Evolutionary conservation across 192 early-diverging fungal genomes (phyloP).

Genomic region (Coemansia sp.): DNA sequence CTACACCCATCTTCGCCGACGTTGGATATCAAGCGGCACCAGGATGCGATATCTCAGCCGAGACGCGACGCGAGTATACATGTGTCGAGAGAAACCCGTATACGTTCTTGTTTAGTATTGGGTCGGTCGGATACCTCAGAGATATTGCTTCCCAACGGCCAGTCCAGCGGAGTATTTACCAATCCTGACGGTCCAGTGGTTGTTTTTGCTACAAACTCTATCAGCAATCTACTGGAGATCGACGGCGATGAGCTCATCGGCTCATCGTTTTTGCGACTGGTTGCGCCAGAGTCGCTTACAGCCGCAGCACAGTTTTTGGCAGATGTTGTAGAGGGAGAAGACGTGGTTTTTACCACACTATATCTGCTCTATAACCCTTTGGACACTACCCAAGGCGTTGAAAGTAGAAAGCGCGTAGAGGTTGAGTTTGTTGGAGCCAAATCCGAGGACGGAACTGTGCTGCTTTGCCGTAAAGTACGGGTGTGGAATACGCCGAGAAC

Average conservation of each 20-base stretch:
- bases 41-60: not conserved
- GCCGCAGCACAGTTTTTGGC: conserved; percentile 1
- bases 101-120: conserved; percentile 1
- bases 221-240: not conserved
- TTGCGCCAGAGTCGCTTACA: conserved; percentile 3
- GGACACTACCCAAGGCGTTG: not conserved
- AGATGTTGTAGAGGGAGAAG: not conserved
- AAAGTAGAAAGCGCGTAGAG: not conserved
- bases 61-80: not conserved
- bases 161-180: not conserved
- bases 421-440: conserved; percentile 8
- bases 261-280: conserved; percentile 1
- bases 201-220: conserved; percentile 9
- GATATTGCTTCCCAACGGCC: not conserved
- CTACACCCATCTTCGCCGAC: not conserved
- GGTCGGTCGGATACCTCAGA: not conserved
- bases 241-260: conserved; percentile 8
- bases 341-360: conserved; percentile 1
- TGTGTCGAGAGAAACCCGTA: not conserved
- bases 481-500: not conserved
- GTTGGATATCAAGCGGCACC: not conserved
- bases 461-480: conserved; percentile 5
- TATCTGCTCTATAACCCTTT: not conserved
- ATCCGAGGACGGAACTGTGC: conserved; percentile 5
- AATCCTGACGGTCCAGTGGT: not conserved